Percentiles rank a stretch among this genome's conserved stretches.
Conservation (phyloP, 805 yeast species). For the Starmerella vaccinii region DNA sequence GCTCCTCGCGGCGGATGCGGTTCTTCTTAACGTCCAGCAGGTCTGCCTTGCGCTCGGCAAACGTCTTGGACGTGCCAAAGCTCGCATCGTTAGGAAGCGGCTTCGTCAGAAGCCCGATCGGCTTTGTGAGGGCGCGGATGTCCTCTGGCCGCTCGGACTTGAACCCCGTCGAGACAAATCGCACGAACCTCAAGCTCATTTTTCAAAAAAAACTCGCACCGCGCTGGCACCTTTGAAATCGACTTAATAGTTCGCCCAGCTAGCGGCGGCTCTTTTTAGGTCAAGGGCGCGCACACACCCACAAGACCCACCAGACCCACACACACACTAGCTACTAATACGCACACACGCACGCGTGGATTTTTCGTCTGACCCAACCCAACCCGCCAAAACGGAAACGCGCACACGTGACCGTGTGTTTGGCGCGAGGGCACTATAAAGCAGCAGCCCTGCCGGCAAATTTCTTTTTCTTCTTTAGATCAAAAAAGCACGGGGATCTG, state of each 20-base stretch:
- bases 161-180: constrained; percentile 18
- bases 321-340: background rate
- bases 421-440: background rate
- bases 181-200: background rate
- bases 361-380: too few relatives aligned
- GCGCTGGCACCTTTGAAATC: too few relatives aligned
- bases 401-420: background rate
- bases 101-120: constrained; percentile 38
- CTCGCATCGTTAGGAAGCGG: constrained; percentile 34
- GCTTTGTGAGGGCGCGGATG: constrained; percentile 32
- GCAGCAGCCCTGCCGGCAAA: background rate
- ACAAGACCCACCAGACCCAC: background rate
- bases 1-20: constrained; percentile 39
- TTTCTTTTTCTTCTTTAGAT: constrained; percentile 26
- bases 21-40: constrained; percentile 43
- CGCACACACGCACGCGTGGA: background rate
- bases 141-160: constrained; percentile 23
- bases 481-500: constrained; percentile 32
- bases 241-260: too few relatives aligned
- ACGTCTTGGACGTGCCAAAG: background rate
- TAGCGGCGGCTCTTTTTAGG: too few relatives aligned
- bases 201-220: too few relatives aligned
- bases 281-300: too few relatives aligned
- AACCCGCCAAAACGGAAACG: background rate
- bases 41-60: constrained; percentile 36